These are phyloP conservation scores for Syzygium oleosum DNA, from an alignment of 345 rosid genomes.

Conservation along the genomic window DNA sequence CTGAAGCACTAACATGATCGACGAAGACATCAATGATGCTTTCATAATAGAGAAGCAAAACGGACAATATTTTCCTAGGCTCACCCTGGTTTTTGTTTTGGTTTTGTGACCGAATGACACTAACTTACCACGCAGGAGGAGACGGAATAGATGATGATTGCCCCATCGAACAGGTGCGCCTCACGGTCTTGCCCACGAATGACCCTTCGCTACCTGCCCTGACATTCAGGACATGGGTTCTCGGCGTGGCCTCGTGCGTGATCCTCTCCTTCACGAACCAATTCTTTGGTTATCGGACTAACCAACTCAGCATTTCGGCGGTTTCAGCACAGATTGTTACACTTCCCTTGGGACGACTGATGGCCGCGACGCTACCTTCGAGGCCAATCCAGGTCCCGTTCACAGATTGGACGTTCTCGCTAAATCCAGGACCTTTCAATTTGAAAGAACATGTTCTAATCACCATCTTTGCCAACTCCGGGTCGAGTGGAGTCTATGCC, in stretches of 20 bases:
- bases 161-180: slow-evolving; percentile 55
- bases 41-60: background rate
- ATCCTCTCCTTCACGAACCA: slow-evolving; percentile 46
- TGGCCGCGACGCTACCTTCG: slow-evolving; percentile 44
- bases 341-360: slow-evolving; percentile 34
- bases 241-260: slow-evolving; percentile 30
- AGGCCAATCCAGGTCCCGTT: slow-evolving; percentile 18
- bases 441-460: slow-evolving; percentile 50
- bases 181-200: slow-evolving; percentile 44
- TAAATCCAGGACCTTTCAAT: slow-evolving; percentile 49
- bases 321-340: slow-evolving; percentile 38
- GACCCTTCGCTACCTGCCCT: slow-evolving; percentile 35
- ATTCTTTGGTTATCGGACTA: slow-evolving; percentile 36
- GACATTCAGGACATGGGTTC: slow-evolving; percentile 54
- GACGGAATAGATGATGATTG: slow-evolving; percentile 27
- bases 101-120: background rate
- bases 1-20: background rate
- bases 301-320: slow-evolving; percentile 23
- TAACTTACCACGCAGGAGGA: slow-evolving; percentile 3
- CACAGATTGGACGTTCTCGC: slow-evolving; percentile 26
- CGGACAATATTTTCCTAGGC: background rate
- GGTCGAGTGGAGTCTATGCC: slow-evolving; percentile 37
- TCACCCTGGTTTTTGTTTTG: background rate
- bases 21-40: too few relatives aligned
- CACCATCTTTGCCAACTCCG: slow-evolving; percentile 45